Conservation (phyloP, 805 yeast species). For the Monosporozyma siamensis region DNA sequence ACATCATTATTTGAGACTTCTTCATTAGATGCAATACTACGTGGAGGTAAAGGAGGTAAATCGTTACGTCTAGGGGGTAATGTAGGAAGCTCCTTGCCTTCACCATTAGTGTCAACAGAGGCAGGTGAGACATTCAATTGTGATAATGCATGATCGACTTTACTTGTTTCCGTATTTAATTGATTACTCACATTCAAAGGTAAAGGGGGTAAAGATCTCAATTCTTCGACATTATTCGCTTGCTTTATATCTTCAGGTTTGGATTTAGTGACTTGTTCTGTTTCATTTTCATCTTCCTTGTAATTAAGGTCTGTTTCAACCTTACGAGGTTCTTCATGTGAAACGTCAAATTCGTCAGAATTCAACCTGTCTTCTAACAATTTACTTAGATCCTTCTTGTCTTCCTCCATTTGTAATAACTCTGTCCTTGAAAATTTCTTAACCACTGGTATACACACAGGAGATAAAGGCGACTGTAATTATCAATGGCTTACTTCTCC, state of each 20-base stretch:
- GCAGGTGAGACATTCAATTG: neutral
- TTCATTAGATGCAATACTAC: neutral
- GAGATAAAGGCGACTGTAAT: too few relatives aligned
- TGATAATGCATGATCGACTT: neutral
- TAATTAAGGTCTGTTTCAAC: neutral
- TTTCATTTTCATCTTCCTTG: neutral
- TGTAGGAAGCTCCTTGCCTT: neutral
- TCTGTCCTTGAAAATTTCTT: too few relatives aligned
- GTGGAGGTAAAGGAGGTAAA: slow-evolving; percentile 4
- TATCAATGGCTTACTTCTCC: too few relatives aligned
- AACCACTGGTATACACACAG: neutral
- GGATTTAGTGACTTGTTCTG: neutral
- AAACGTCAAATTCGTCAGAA: neutral
- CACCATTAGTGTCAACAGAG: neutral
- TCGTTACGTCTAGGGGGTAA: slow-evolving; percentile 3
- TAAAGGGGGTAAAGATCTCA: neutral
- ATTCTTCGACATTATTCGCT: neutral
- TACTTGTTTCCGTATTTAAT: neutral
- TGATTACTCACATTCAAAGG: neutral
- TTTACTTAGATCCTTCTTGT: neutral
- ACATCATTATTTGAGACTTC: neutral
- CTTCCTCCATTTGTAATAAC: neutral
- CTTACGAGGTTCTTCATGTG: neutral
- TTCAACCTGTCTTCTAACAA: neutral
- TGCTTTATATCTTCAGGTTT: neutral